Percentiles rank a stretch among this genome's conserved stretches.
phyloP scores from a whole-genome alignment of 2,329 filamentous ascomycete genomes.

The Parascedosporium putredinis region DNA sequence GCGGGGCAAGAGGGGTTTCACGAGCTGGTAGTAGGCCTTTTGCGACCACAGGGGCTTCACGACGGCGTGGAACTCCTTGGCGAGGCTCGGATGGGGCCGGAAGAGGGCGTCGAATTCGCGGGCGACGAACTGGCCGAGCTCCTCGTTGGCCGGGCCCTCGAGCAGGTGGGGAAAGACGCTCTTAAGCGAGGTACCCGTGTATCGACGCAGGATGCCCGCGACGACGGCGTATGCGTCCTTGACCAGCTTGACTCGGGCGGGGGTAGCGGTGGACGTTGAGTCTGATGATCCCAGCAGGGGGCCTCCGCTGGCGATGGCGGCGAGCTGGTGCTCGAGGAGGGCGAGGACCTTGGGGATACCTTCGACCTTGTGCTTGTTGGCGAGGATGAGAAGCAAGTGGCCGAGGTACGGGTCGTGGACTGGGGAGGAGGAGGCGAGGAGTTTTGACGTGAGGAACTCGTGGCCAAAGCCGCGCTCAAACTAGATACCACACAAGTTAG shows the following conservation, averaged over 20 bases:
- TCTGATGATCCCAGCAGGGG: not conserved
- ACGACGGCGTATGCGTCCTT: constrained; percentile 15
- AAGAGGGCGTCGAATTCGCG: constrained; percentile 32
- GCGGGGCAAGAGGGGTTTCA: constrained; percentile 31
- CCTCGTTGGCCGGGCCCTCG: constrained; percentile 21
- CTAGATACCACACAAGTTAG: too few species aligned
- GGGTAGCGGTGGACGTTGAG: constrained; percentile 1
- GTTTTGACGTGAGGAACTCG: constrained; percentile 17
- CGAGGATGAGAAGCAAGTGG: constrained; percentile 27
- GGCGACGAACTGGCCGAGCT: constrained; percentile 28
- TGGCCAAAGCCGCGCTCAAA: constrained; percentile 26
- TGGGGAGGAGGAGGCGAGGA: constrained; percentile 3
- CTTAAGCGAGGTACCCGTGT: constrained; percentile 24
- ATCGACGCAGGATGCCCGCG: constrained; percentile 26
- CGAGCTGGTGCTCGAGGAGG: constrained; percentile 15
- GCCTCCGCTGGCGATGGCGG: not conserved
- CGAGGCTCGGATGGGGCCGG: constrained; percentile 26
- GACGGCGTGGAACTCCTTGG: constrained; percentile 29
- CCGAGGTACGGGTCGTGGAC: not conserved
- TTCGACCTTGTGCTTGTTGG: constrained; percentile 34
- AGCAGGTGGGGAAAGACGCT: constrained; percentile 24
- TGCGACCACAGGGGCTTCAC: constrained; percentile 37
- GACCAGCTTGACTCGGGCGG: constrained; percentile 1
- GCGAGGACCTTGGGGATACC: constrained; percentile 12
- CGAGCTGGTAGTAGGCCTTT: constrained; percentile 36